Percentiles rank a stretch among this genome's conserved stretches.
phyloP scores from a whole-genome alignment of 306 rosid genomes.

The Dryas octopetala region DNA sequence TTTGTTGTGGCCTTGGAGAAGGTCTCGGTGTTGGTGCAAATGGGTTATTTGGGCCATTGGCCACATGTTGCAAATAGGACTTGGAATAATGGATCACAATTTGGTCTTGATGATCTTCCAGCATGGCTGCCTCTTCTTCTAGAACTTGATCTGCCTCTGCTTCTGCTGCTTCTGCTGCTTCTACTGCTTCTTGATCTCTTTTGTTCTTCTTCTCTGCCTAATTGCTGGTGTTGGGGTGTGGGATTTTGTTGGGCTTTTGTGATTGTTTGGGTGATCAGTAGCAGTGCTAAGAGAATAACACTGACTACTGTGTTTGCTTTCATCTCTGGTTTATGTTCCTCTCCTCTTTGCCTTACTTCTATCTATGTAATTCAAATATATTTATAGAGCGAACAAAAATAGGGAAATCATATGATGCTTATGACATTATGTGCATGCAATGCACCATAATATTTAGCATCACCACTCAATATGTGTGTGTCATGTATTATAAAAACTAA shows the following conservation, averaged over 20 bases:
- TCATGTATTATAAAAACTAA: too few species aligned
- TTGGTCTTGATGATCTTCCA: slow-evolving; percentile 28
- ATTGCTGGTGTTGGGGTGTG: too few species aligned
- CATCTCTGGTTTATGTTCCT: slow-evolving; percentile 42
- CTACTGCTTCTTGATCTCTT: slow-evolving; percentile 25
- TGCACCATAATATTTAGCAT: too few species aligned
- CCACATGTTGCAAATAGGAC: slow-evolving; percentile 60
- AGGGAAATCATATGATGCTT: too few species aligned
- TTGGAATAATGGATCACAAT: slow-evolving; percentile 66
- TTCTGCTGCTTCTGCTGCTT: neutral
- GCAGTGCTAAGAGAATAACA: slow-evolving; percentile 29
- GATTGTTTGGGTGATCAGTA: slow-evolving; percentile 40
- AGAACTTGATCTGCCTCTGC: neutral
- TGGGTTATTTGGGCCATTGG: slow-evolving; percentile 80
- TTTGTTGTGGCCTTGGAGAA: slow-evolving; percentile 25
- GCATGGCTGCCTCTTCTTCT: slow-evolving; percentile 7
- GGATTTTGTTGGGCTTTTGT: slow-evolving; percentile 27
- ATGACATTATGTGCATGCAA: too few species aligned
- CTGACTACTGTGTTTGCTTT: slow-evolving; percentile 39
- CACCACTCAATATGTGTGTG: too few species aligned
- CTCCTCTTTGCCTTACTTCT: neutral
- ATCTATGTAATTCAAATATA: neutral
- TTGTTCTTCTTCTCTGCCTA: slow-evolving; percentile 25
- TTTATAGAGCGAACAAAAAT: too few species aligned
- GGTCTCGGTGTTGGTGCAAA: slow-evolving; percentile 51